Base-by-base conservation (phyloP, 345 rosid species). In the Camelina laxa region DNA sequence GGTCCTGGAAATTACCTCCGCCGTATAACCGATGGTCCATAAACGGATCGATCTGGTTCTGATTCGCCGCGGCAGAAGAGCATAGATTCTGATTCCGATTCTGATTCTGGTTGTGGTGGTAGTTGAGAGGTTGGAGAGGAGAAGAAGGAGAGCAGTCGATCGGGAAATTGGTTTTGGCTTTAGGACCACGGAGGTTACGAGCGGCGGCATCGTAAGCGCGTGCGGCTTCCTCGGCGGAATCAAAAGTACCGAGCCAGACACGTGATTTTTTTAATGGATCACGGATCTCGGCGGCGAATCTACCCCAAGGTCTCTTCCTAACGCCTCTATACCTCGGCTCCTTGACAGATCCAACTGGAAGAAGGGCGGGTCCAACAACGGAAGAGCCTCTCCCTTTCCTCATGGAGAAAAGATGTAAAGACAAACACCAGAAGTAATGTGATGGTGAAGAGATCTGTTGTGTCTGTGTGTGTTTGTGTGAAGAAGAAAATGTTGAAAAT, bases 231-330 rank as follows among this genome's bases (percentile, higher is more conserved):
- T 83, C 93, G 4, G 97, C 97, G n/a, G 97, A 87, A 50, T 88
- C 89, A 45, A 89, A 93, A 22, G 98, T 93, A 14, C 98, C 98
- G 5, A 94, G 88, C 98, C 98, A 91, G 1, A 94, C 98, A 1
- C 97, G 77, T 1, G 96, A 81, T 64, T 91, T 94, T 65, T 89
- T 94, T 79, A 82, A 67, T 0, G 98, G 98, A 79, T 94, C 96
- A 54, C 98, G 85, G 87, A 94, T 94, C 90, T 94, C 98, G 0
- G 98, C 97, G 0, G 97, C 97, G 80, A 85, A 94, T 30, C 89
- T 78, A 0, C 98, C 97, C 94, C 96, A 90, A 14, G 94, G 97
- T 81, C 98, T 80, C 83, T 86, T 88, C 42, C 98, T 70, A 0
- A 94, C 98, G 51, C 98, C 97, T 83, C 98, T 89, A 80, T 91